Percentiles rank a stretch among this genome's conserved stretches.
Conservation (phyloP, 371 early-diverging fungal genomes). For the Sporodiniella umbellata region DNA sequence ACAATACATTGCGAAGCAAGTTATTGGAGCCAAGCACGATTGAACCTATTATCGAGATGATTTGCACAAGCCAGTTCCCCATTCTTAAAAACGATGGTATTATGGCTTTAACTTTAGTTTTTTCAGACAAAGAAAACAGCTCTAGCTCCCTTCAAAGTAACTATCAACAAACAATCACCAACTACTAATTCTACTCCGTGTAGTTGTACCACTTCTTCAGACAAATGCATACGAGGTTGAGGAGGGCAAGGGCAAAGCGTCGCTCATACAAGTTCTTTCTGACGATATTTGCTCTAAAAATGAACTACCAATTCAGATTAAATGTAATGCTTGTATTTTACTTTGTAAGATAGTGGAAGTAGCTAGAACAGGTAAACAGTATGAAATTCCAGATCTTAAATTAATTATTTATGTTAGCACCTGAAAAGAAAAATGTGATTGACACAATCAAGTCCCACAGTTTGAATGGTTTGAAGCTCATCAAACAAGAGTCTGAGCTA, state of each 20-base stretch:
- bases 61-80: constrained; percentile 50
- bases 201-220: background rate
- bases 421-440: constrained; percentile 5
- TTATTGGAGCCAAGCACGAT: constrained; percentile 36
- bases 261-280: constrained; percentile 45
- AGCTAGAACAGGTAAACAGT: constrained; percentile 34
- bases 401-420: no score
- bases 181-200: no score
- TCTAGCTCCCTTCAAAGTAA: constrained; percentile 19
- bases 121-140: constrained; percentile 32
- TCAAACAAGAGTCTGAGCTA: constrained; percentile 5
- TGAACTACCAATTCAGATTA: constrained; percentile 41
- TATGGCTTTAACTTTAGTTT: constrained; percentile 52
- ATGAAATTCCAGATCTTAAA: no score
- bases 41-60: constrained; percentile 47
- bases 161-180: no score
- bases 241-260: constrained; percentile 1
- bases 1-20: constrained; percentile 30
- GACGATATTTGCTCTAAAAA: constrained; percentile 20
- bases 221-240: background rate
- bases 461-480: constrained; percentile 4
- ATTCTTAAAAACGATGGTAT: constrained; percentile 65
- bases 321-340: constrained; percentile 52
- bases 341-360: constrained; percentile 42
- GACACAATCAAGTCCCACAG: background rate